Percentiles rank a stretch among this genome's conserved stretches.
Evolutionary conservation across 768 basidiomycete species (phyloP).

Genomic region (Hericium alpestre): DNA sequence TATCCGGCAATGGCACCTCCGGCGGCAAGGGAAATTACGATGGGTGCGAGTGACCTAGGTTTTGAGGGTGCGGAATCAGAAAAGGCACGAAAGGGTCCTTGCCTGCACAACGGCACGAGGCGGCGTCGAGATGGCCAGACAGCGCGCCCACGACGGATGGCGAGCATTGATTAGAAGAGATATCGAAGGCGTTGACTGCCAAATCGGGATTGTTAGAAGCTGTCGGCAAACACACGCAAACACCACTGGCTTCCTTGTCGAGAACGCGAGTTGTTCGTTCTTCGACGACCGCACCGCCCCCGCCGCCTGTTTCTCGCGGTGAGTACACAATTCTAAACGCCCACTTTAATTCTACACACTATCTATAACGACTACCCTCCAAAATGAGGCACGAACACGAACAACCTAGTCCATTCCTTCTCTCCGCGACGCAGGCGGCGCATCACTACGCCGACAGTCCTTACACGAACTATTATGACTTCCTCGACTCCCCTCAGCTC

Average conservation of each 20-base stretch:
- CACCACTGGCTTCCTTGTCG: neutral
- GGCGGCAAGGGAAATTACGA: conserved; percentile 24
- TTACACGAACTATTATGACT: neutral
- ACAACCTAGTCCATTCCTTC: neutral
- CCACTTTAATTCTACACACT: conserved; percentile 2
- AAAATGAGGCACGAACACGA: neutral
- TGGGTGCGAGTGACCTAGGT: conserved; percentile 4
- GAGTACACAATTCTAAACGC: conserved; percentile 2
- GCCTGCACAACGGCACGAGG: neutral
- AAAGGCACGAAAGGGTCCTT: neutral
- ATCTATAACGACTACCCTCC: conserved; percentile 1
- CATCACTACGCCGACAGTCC: neutral
- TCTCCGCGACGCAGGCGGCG: neutral
- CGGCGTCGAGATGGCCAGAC: too few species aligned
- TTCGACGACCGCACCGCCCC: neutral
- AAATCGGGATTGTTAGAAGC: conserved; percentile 8
- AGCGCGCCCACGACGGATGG: too few species aligned
- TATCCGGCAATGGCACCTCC: conserved; percentile 36
- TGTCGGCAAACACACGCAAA: conserved; percentile 18
- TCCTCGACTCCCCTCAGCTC: neutral
- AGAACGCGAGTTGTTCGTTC: neutral
- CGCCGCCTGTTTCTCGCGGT: neutral
- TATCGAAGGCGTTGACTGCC: conserved; percentile 8
- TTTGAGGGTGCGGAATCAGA: neutral
- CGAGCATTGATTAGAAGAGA: neutral